Percentiles rank a stretch among this genome's conserved stretches.
phyloP scores from a whole-genome alignment of 78 protist species.

The Emiliania huxleyi region DNA sequence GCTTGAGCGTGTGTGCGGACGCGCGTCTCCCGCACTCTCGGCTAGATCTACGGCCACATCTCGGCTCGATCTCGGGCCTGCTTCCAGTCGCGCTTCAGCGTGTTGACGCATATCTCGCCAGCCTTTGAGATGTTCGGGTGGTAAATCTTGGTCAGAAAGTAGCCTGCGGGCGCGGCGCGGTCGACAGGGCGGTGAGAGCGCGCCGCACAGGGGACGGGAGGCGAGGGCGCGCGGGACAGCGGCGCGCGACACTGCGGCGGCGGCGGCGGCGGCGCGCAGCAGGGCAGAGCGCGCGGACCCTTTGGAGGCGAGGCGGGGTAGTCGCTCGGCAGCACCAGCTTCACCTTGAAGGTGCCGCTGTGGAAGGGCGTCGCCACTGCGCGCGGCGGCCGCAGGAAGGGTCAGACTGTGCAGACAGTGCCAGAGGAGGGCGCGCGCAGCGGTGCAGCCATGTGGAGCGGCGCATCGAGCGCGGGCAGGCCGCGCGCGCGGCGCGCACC shows the following conservation, averaged over 20 bases:
- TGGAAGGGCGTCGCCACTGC: constrained; percentile 94
- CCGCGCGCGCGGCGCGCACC: constrained; percentile 13
- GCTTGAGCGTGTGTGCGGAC: too few relatives aligned
- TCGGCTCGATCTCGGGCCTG: too few relatives aligned
- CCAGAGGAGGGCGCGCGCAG: neutral
- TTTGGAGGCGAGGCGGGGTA: constrained; percentile 95
- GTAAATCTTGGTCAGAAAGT: constrained; percentile 91
- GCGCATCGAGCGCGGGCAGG: too few relatives aligned
- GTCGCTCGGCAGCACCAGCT: constrained; percentile 73
- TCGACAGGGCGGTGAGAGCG: too few relatives aligned
- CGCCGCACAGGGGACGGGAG: too few relatives aligned
- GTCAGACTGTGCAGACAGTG: neutral
- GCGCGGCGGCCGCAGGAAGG: neutral
- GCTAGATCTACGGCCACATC: too few relatives aligned
- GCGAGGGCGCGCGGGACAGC: neutral
- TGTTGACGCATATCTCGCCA: constrained; percentile 98
- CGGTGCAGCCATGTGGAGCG: too few relatives aligned
- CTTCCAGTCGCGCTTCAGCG: constrained; percentile 96
- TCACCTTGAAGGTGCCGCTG: constrained; percentile 85
- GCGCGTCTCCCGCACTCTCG: too few relatives aligned
- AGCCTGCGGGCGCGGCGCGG: constrained; percentile 58
- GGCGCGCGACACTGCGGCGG: too few relatives aligned
- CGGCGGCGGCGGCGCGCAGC: too few relatives aligned
- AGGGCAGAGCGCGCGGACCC: constrained; percentile 71
- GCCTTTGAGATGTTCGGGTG: constrained; percentile 93